These are phyloP conservation scores for Lentinula guzmanii DNA, from an alignment of 768 basidiomycete species.

Conservation along the genomic window DNA sequence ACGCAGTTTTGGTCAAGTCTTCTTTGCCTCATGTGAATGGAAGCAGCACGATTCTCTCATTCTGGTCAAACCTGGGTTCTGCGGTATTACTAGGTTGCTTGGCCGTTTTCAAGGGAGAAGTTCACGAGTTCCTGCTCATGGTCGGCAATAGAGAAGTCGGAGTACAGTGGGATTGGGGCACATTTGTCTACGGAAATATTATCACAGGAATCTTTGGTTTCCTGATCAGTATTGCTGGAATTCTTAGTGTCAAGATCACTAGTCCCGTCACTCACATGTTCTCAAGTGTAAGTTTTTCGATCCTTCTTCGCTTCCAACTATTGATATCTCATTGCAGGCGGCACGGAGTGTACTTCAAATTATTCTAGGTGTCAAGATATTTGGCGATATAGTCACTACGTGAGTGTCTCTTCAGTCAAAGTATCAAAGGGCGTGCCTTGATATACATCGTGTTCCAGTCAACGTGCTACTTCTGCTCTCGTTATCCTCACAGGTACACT, in stretches of 20 bases:
- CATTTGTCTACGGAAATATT: slow-evolving; percentile 23
- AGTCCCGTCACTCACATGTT: slow-evolving; percentile 85
- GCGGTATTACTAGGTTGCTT: slow-evolving; percentile 53
- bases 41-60: slow-evolving; percentile 66
- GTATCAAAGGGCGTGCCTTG: not conserved
- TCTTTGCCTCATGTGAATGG: slow-evolving; percentile 62
- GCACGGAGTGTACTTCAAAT: slow-evolving; percentile 76
- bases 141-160: slow-evolving; percentile 17
- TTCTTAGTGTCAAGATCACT: slow-evolving; percentile 79
- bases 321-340: slow-evolving; percentile 34
- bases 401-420: slow-evolving; percentile 22
- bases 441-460: slow-evolving; percentile 23
- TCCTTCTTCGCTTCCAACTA: not conserved
- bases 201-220: slow-evolving; percentile 67
- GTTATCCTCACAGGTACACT: slow-evolving; percentile 63
- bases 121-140: slow-evolving; percentile 43
- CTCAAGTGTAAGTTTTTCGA: slow-evolving; percentile 32
- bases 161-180: slow-evolving; percentile 22
- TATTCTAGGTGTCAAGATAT: slow-evolving; percentile 59
- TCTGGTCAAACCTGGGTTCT: slow-evolving; percentile 70
- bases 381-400: slow-evolving; percentile 62
- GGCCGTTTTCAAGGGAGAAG: slow-evolving; percentile 63
- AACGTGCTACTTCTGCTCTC: slow-evolving; percentile 52
- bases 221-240: slow-evolving; percentile 73
- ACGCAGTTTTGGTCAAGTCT: slow-evolving; percentile 78